Percentiles rank a stretch among this genome's conserved stretches.
phyloP scores from a whole-genome alignment of 305 asterid species.

The Vinca major region DNA sequence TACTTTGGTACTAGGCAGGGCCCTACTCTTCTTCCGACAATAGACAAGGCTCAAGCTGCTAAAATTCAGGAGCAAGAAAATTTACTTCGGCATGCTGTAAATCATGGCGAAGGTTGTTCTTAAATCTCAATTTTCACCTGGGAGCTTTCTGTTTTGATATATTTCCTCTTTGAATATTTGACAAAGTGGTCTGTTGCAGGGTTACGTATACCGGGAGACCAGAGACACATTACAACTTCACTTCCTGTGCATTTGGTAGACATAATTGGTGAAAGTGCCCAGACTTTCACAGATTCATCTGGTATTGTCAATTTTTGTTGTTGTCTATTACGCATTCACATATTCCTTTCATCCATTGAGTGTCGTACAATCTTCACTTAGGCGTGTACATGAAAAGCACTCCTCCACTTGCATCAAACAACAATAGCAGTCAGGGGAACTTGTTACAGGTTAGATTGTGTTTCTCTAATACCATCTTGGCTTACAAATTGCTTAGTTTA shows the following conservation, averaged over 20 bases:
- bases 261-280: conserved; percentile 45
- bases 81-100: conserved; percentile 78
- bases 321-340: conserved; percentile 2
- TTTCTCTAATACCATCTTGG: conserved; percentile 2
- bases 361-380: conserved; percentile 25
- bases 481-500: background rate
- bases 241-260: conserved; percentile 87
- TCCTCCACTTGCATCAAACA: conserved; percentile 64
- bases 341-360: conserved; percentile 8
- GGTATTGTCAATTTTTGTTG: conserved; percentile 31
- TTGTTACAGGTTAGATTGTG: conserved; percentile 51
- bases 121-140: background rate
- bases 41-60: conserved; percentile 95
- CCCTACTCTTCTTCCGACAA: conserved; percentile 71
- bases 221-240: conserved; percentile 63
- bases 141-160: background rate
- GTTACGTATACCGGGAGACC: conserved; percentile 70
- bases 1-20: conserved; percentile 89
- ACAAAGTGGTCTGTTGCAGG: conserved; percentile 35
- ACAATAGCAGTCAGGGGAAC: conserved; percentile 51
- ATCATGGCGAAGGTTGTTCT: conserved; percentile 77
- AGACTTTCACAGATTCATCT: conserved; percentile 61
- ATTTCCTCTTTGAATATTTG: conserved; percentile 6
- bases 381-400: conserved; percentile 80
- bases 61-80: conserved; percentile 94